Base-by-base conservation (phyloP, 1,139 yeast species). In the Lodderomyces metapsilosis region DNA sequence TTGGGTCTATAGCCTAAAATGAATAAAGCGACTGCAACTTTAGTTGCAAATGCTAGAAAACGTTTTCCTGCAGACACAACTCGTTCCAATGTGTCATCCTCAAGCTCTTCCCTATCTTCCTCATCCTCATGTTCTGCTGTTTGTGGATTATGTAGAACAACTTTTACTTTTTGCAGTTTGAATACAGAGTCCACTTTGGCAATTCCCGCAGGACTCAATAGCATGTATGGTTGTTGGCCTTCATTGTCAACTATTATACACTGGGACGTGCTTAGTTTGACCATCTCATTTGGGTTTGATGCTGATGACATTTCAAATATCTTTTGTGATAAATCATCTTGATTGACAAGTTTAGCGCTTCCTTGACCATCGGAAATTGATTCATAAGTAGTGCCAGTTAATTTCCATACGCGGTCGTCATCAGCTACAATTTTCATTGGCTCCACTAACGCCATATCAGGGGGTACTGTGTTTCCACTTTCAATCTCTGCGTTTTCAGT, bases 191-290 rank as follows among this genome's bases (percentile, higher is more conserved):
- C 48, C 17, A 71, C 45, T 38, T 62, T 62, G 3, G 68, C 60
- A 11, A 59, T 47, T 0, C 73, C 79, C 4, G 68, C 47, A 3
- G 63, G 62, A 43, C 62, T 71, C 17, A 74, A 43, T 34, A 73
- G 52, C 8, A 73, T 42, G 41, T 73, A 74, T 2, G 78, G 76
- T n/a, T 54, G 57, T 32, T 58, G 61, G 4, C 47, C 49, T 1
- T 56, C 58, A 23, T 65, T 51, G 39, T 70, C 73, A 4, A 73
- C 74, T 4, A 74, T 49, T 12, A 74, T 69, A 46, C 78, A 71
- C 39, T 74, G 74, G 9, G 71, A 67, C 0, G 73, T 56, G 41
- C 60, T 64, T 40, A 74, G 54, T 2, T 44, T 41, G 0, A 66
- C 66, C 8, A 15, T 37, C 5, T 45, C 49, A 2, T 50, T 53